phyloP scores from a whole-genome alignment of 192 early-diverging fungal genomes.

The Phlyctochytrium arcticum region DNA sequence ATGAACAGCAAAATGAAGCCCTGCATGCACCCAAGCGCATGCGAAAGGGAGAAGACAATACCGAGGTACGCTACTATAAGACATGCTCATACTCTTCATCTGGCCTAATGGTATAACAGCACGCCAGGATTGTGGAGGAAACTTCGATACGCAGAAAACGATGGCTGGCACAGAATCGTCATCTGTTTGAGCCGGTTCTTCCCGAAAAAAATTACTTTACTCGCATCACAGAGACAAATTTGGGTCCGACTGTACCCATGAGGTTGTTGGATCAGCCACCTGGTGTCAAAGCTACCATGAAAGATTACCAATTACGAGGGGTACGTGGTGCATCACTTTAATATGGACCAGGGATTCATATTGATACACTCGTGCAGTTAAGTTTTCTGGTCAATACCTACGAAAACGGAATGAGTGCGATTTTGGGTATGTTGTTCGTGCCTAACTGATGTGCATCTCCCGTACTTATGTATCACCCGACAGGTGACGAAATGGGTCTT shows the following conservation, averaged over 20 bases:
- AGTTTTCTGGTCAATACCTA: slow-evolving; percentile 91
- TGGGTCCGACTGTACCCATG: not conserved
- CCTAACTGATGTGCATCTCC: slow-evolving; percentile 38
- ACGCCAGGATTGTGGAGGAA: too few relatives aligned
- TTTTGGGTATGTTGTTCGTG: slow-evolving; percentile 86
- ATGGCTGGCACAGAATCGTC: not conserved
- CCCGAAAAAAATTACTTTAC: slow-evolving; percentile 19
- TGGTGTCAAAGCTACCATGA: slow-evolving; percentile 18
- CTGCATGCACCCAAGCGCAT: too few relatives aligned
- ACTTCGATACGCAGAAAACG: too few relatives aligned
- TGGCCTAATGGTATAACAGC: too few relatives aligned
- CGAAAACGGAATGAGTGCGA: slow-evolving; percentile 95
- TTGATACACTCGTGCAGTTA: slow-evolving; percentile 30
- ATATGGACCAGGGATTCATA: not conserved
- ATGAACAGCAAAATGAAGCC: too few relatives aligned
- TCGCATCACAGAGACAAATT: not conserved
- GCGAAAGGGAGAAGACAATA: too few relatives aligned
- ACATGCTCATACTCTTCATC: too few relatives aligned
- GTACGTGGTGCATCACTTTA: not conserved
- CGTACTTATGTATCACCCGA: not conserved
- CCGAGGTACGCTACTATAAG: too few relatives aligned
- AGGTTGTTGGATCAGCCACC: not conserved
- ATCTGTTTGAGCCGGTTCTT: slow-evolving; percentile 10
- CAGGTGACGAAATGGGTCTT: slow-evolving; percentile 45
- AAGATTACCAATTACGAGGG: slow-evolving; percentile 87